Evolutionary conservation across 352 stramenopile genomes (phyloP).

Genomic region (Stramenopiles sp.): DNA sequence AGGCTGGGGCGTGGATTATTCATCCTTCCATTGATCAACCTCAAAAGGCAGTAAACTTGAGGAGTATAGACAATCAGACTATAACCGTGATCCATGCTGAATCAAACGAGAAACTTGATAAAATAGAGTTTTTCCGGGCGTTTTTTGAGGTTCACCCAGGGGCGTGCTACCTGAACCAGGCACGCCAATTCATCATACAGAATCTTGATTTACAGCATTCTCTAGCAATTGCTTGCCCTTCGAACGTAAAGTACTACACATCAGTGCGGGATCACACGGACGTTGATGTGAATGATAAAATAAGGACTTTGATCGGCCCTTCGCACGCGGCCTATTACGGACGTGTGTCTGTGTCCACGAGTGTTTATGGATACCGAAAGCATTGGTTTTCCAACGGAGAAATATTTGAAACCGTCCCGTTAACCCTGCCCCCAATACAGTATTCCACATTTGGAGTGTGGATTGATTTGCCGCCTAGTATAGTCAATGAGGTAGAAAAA

Average conservation of each 20-base stretch:
- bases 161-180: slow-evolving; percentile 66
- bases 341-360: slow-evolving; percentile 44
- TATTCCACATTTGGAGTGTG: slow-evolving; percentile 77
- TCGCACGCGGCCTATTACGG: slow-evolving; percentile 33
- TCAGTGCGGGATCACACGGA: slow-evolving; percentile 55
- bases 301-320: background rate
- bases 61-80: slow-evolving; percentile 41
- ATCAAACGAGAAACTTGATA: slow-evolving; percentile 44
- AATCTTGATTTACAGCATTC: slow-evolving; percentile 45
- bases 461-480: slow-evolving; percentile 59
- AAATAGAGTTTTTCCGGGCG: slow-evolving; percentile 49
- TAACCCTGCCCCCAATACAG: slow-evolving; percentile 82
- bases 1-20: slow-evolving; percentile 23
- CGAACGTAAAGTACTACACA: slow-evolving; percentile 62
- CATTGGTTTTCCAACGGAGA: slow-evolving; percentile 51
- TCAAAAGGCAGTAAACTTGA: slow-evolving; percentile 14
- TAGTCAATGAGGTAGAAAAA: slow-evolving; percentile 24
- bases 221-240: slow-evolving; percentile 36
- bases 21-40: slow-evolving; percentile 24
- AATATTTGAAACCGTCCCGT: slow-evolving; percentile 57
- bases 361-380: slow-evolving; percentile 55
- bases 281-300: slow-evolving; percentile 37
- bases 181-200: slow-evolving; percentile 62
- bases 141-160: slow-evolving; percentile 75
- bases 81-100: no score